Base-by-base conservation (phyloP, 2,329 filamentous ascomycete genomes). In the Nannizziopsis barbatae region DNA sequence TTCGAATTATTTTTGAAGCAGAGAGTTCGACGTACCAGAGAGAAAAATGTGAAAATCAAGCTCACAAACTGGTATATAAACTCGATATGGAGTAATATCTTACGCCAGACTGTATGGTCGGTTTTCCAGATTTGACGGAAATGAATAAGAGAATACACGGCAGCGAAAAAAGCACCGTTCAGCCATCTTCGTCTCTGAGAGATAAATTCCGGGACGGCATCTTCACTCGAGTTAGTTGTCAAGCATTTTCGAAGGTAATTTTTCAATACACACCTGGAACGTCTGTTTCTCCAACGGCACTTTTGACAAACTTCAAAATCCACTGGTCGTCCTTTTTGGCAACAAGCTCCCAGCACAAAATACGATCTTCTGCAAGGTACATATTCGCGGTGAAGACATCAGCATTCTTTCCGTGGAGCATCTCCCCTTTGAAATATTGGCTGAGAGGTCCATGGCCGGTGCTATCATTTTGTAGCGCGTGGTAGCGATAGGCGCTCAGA, bases 341-440 rank as follows among this genome's bases (percentile, higher is more conserved):
- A 0, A 98, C 92, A 56, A 98, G 69, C 73, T 98, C 92, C 75
- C 95, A 98, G 68, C 92, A 98, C 32, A 98, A 80, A 63, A 98
- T 98, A 74, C 92, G 86, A 76, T 98, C 92, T 64, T 98, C 92
- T 49, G 92, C 92, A 50, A 98, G 78, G 63, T 96, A 98, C 92
- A 98, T 98, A 68, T 98, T 98, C 32, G 92, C 89, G 0, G 90
- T 95, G 62, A 96, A 96, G 2, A 96, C 88, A 64, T 95, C 90
- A 8, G 93, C 92, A 63, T 95, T 87, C 58, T 94, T 86, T 11
- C 92, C 92, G 61, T 96, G 92, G 20, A 98, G 73, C 1, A 90
- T 96, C 67, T 98, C 92, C 55, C 93, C 93, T 72, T 96, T 96
- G 79, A 98, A 98, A 65, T 98, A 98, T 68, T 96, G 92, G 62